Conservation (phyloP, 208 protist genomes). For the Leishmania turanica region DNA sequence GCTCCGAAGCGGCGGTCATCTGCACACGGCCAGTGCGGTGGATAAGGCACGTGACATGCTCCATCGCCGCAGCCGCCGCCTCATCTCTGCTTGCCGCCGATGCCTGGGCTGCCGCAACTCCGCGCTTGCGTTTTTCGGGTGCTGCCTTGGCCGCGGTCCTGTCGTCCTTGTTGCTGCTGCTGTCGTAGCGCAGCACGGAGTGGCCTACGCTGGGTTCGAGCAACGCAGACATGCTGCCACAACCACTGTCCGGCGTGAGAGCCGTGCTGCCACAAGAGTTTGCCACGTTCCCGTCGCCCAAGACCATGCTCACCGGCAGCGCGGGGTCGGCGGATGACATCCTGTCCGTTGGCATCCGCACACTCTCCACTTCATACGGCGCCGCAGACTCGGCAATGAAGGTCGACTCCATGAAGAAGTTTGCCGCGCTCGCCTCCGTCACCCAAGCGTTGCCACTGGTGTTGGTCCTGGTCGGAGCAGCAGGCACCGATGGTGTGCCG, state of each 20-base stretch:
- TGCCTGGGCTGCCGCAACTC: background rate
- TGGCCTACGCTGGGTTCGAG: background rate
- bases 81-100: background rate
- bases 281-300: background rate
- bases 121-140: background rate
- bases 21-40: constrained; percentile 19
- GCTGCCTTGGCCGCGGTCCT: background rate
- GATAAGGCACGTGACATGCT: constrained; percentile 28
- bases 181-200: background rate
- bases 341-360: background rate
- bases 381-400: constrained; percentile 31
- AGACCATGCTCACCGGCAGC: background rate
- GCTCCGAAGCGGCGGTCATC: constrained; percentile 14
- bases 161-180: background rate
- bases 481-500: background rate
- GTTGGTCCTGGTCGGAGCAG: background rate
- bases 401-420: constrained; percentile 33
- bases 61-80: constrained; percentile 1
- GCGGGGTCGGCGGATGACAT: background rate
- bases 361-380: constrained; percentile 16
- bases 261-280: background rate
- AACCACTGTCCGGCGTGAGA: background rate
- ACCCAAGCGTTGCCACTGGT: constrained; percentile 10
- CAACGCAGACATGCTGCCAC: background rate
- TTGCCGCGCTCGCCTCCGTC: constrained; percentile 23